A percentile compares a stretch with the other conserved stretches of the same genome.
Evolutionary conservation across 1,284 basidiomycete species (phyloP).

Genomic region (Ustilago bromivora): DNA sequence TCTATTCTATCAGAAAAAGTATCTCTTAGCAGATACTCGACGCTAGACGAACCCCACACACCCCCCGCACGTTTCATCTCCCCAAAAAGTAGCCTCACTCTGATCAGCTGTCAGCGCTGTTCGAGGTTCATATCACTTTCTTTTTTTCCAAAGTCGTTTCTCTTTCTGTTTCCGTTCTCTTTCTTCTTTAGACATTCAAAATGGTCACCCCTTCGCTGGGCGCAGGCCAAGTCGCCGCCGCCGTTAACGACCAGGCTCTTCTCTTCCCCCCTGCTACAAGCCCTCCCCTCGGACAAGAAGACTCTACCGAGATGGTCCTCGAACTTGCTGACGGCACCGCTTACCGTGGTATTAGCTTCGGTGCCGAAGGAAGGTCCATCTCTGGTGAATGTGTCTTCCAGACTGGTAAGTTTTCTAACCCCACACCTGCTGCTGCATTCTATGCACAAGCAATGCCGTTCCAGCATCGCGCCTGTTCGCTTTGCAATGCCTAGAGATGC

Average conservation of each 20-base stretch:
- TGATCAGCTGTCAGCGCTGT: constrained; percentile 28
- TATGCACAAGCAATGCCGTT: neutral
- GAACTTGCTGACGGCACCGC: constrained; percentile 92
- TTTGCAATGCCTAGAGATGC: neutral
- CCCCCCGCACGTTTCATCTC: constrained; percentile 2
- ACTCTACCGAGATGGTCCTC: constrained; percentile 75
- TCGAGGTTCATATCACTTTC: constrained; percentile 45
- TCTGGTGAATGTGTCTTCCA: constrained; percentile 99
- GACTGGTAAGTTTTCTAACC: constrained; percentile 79
- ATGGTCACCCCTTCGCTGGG: constrained; percentile 58
- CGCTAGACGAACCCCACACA: constrained; percentile 13
- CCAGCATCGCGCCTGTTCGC: neutral
- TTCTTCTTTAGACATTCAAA: constrained; percentile 17
- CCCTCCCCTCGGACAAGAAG: constrained; percentile 50
- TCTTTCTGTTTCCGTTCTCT: neutral
- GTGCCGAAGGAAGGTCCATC: constrained; percentile 88
- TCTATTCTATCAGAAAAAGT: neutral
- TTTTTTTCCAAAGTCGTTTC: constrained; percentile 17
- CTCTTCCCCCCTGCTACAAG: constrained; percentile 49
- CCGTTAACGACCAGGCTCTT: constrained; percentile 38
- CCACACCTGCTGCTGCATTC: neutral
- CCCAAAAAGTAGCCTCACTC: constrained; percentile 45
- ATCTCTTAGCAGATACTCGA: constrained; percentile 10
- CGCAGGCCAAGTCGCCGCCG: constrained; percentile 47
- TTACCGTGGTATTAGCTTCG: constrained; percentile 91